Percentiles rank a stretch among this genome's conserved stretches.
These are phyloP conservation scores for Setaria viridis DNA, from an alignment of 202 grass and related monocot genomes.

Conservation along the genomic window DNA sequence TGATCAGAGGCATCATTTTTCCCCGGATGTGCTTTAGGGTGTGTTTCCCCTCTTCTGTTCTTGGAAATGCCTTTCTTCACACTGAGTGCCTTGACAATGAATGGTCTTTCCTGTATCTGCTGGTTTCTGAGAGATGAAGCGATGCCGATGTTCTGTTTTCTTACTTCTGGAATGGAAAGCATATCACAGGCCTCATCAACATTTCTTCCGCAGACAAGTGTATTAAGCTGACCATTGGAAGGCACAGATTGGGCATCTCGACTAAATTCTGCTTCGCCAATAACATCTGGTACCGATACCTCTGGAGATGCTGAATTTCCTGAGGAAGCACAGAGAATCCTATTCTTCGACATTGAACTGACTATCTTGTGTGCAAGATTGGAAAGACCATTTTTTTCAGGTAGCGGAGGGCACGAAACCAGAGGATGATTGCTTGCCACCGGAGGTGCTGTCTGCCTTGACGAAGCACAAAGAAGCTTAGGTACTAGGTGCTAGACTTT, in stretches of 20 bases:
- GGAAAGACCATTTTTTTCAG: conserved; percentile 22
- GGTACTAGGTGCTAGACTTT: not conserved
- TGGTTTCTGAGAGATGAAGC: conserved; percentile 30
- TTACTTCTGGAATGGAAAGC: conserved; percentile 18
- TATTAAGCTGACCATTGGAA: conserved; percentile 27
- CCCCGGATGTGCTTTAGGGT: conserved; percentile 26
- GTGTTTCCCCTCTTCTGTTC: conserved; percentile 27
- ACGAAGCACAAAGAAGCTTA: conserved; percentile 14
- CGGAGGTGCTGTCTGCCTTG: not conserved
- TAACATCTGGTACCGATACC: not conserved
- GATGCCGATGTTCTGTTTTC: conserved; percentile 8
- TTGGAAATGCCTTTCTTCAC: conserved; percentile 33
- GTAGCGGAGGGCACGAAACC: conserved; percentile 14
- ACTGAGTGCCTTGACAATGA: conserved; percentile 30
- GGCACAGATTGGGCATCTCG: conserved; percentile 33
- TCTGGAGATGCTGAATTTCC: conserved; percentile 22
- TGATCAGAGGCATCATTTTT: conserved; percentile 16
- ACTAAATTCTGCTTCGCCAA: conserved; percentile 13
- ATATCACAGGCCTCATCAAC: conserved; percentile 44
- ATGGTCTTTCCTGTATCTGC: conserved; percentile 16
- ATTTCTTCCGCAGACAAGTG: conserved; percentile 27
- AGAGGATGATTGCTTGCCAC: conserved; percentile 29
- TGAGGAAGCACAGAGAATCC: conserved; percentile 22
- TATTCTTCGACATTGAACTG: conserved; percentile 21
- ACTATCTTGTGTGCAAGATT: conserved; percentile 30